Evolutionary conservation across 192 early-diverging fungal species (phyloP).

Genomic region (Linnemannia elongata): DNA sequence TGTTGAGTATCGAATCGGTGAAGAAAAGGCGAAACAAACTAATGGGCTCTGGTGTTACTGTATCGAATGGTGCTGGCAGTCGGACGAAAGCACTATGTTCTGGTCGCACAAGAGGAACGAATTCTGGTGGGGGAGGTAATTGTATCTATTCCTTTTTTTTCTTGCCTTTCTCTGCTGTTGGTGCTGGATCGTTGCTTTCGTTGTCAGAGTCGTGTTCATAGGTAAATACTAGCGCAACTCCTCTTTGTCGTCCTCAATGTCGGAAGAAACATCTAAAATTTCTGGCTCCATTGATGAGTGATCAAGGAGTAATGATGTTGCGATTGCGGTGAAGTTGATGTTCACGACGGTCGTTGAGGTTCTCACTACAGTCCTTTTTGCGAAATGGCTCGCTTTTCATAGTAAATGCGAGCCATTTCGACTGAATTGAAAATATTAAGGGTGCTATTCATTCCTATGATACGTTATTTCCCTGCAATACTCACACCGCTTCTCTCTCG

Average conservation of each 20-base stretch:
- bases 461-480: no score
- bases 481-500: no score
- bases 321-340: not conserved
- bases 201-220: constrained; percentile 10
- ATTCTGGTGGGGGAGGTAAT: constrained; percentile 20
- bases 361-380: no score
- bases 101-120: constrained; percentile 12
- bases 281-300: not conserved
- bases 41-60: constrained; percentile 4
- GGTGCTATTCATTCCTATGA: no score
- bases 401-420: no score
- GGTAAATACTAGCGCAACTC: constrained; percentile 7
- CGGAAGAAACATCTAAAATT: not conserved
- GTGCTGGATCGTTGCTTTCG: not conserved
- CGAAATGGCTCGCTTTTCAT: no score
- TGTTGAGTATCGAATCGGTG: constrained; percentile 18
- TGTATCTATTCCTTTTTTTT: not conserved
- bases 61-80: constrained; percentile 1
- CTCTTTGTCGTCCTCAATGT: constrained; percentile 13
- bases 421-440: no score
- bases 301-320: not conserved
- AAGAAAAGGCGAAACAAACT: constrained; percentile 27
- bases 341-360: not conserved
- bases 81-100: not conserved
- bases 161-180: not conserved